Evolutionary conservation across 805 yeast species (phyloP).

Genomic region (Kodamaea kakaduensis): DNA sequence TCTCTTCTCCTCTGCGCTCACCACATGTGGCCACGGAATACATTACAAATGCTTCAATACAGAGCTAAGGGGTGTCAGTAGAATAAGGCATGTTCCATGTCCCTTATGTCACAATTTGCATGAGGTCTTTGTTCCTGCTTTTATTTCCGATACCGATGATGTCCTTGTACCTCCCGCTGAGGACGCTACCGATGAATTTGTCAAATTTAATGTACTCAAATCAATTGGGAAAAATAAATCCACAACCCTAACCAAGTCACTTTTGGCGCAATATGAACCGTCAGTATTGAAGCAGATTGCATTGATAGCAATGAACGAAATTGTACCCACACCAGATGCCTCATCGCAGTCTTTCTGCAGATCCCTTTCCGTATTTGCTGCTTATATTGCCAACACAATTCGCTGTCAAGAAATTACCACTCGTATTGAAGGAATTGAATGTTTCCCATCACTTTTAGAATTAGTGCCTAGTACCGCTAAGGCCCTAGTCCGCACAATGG

Average conservation of each 20-base stretch:
- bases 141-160: constrained; percentile 10
- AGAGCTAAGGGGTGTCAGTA: constrained; percentile 17
- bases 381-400: constrained; percentile 45
- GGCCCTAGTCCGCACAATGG: constrained; percentile 36
- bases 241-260: background rate
- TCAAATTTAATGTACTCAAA: background rate
- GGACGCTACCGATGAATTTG: background rate
- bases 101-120: constrained; percentile 49
- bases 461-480: constrained; percentile 26
- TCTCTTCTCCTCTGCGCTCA: constrained; percentile 21
- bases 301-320: background rate
- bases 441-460: constrained; percentile 22
- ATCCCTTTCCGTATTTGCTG: background rate
- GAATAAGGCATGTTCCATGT: constrained; percentile 34
- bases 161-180: background rate
- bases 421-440: constrained; percentile 40
- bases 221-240: background rate
- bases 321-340: background rate
- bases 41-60: constrained; percentile 42
- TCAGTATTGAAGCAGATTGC: background rate
- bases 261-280: background rate
- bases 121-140: constrained; percentile 45
- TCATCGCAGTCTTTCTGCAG: background rate
- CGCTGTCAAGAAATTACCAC: constrained; percentile 57
- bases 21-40: constrained; percentile 52